A percentile compares a stretch with the other conserved stretches of the same genome.
Evolutionary conservation across 306 rosid genomes (phyloP).

Genomic region (Quercus wislizeni): DNA sequence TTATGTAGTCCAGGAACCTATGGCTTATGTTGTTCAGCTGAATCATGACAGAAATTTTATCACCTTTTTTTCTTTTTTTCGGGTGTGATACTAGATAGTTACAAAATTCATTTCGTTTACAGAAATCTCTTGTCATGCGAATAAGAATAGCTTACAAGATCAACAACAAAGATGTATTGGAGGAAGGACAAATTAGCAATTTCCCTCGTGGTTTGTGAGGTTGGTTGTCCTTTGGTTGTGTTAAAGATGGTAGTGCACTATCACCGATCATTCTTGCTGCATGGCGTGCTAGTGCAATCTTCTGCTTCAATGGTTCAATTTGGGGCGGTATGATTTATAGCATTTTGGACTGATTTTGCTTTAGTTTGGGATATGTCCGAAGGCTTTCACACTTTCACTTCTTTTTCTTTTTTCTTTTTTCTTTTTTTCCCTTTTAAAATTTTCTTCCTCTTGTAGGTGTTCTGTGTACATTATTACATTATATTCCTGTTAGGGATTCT

Average conservation of each 20-base stretch:
- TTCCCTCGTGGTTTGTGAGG: constrained; percentile 81
- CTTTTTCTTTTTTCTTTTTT: not conserved
- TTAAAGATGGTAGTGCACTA: constrained; percentile 35
- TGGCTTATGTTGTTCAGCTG: not conserved
- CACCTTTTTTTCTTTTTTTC: not conserved
- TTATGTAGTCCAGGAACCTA: not conserved
- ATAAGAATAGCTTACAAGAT: constrained; percentile 88
- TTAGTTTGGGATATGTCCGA: constrained; percentile 36
- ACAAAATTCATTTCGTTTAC: constrained; percentile 36
- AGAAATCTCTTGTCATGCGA: constrained; percentile 97
- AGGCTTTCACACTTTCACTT: constrained; percentile 34
- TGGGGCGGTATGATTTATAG: constrained; percentile 35
- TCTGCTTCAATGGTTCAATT: constrained; percentile 30
- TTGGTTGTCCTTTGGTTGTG: constrained; percentile 21
- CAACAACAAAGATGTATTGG: constrained; percentile 78
- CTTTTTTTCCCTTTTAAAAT: constrained; percentile 9
- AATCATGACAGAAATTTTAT: not conserved
- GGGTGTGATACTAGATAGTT: constrained; percentile 21
- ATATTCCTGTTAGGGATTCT: constrained; percentile 50
- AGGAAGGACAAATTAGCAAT: constrained; percentile 86
- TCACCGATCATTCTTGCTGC: constrained; percentile 21
- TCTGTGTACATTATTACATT: constrained; percentile 71
- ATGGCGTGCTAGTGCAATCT: constrained; percentile 29
- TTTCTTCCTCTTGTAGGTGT: constrained; percentile 33
- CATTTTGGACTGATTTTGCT: constrained; percentile 37